These are phyloP conservation scores for Trametes cubensis DNA, from an alignment of 768 basidiomycete species.

Conservation along the genomic window DNA sequence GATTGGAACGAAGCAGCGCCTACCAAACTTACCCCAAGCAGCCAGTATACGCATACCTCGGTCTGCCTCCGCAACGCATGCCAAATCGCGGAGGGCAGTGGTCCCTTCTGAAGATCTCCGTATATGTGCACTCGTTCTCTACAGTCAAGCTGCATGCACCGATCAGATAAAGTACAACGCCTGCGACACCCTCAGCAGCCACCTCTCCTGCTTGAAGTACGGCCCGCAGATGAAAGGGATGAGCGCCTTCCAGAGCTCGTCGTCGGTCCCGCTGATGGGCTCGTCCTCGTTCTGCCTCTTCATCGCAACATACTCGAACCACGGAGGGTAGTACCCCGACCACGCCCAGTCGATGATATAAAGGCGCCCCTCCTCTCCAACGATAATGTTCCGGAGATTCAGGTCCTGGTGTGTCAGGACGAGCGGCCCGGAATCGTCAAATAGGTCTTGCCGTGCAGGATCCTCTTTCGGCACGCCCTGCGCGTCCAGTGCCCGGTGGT, in stretches of 20 bases:
- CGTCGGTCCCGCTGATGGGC: conserved; percentile 7
- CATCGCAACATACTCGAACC: conserved; percentile 25
- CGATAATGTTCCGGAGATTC: conserved; percentile 32
- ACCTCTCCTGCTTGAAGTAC: conserved; percentile 13
- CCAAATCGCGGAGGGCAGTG: no score
- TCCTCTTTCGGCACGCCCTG: conserved; percentile 2
- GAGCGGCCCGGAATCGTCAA: conserved; percentile 22
- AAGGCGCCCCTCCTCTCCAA: conserved; percentile 32
- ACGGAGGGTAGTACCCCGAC: conserved; percentile 35
- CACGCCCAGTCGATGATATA: conserved; percentile 39
- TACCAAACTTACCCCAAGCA: no score
- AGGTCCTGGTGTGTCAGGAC: conserved; percentile 36
- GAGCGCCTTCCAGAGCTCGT: conserved; percentile 9
- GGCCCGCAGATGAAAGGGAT: conserved; percentile 19
- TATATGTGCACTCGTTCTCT: no score
- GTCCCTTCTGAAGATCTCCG: no score
- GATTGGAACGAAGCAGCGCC: no score
- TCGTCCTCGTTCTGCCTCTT: conserved; percentile 1
- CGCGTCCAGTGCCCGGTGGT: neutral
- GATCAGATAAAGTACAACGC: conserved; percentile 6
- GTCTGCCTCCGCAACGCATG: no score
- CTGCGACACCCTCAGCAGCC: neutral
- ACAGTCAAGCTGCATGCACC: no score
- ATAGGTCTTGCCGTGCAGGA: conserved; percentile 8
- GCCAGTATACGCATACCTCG: no score